These are phyloP conservation scores for Diplodia mutila DNA, from an alignment of 2,329 filamentous ascomycete genomes.

Conservation along the genomic window DNA sequence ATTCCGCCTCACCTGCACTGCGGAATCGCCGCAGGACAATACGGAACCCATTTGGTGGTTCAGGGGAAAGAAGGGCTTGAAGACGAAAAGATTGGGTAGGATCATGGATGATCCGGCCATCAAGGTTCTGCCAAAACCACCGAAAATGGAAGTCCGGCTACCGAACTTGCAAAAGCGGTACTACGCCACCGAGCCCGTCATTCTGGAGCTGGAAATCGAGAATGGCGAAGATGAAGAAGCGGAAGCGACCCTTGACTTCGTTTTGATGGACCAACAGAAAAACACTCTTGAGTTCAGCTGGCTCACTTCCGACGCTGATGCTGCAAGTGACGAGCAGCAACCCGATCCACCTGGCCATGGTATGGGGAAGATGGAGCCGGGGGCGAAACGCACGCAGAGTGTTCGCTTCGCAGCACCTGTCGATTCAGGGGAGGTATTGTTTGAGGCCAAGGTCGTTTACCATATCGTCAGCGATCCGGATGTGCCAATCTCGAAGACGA, in stretches of 20 bases:
- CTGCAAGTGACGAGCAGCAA: slow-evolving; percentile 30
- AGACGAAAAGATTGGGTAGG: slow-evolving; percentile 37
- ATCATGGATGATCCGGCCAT: slow-evolving; percentile 55
- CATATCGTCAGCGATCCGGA: slow-evolving; percentile 77
- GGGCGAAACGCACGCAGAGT: slow-evolving; percentile 38
- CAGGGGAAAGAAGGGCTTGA: slow-evolving; percentile 33
- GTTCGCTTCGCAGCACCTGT: slow-evolving; percentile 47
- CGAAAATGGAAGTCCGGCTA: slow-evolving; percentile 80
- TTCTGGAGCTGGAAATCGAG: slow-evolving; percentile 68
- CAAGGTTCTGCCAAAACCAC: slow-evolving; percentile 82
- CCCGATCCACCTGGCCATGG: slow-evolving; percentile 43
- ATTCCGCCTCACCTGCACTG: slow-evolving; percentile 70
- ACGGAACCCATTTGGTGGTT: slow-evolving; percentile 41
- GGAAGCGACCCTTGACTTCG: slow-evolving; percentile 69
- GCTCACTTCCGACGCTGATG: slow-evolving; percentile 42
- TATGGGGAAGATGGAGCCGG: slow-evolving; percentile 41
- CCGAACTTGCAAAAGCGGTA: slow-evolving; percentile 69
- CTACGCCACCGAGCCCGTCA: slow-evolving; percentile 80
- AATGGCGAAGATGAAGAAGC: slow-evolving; percentile 86
- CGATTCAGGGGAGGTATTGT: slow-evolving; percentile 61
- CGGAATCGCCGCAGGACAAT: slow-evolving; percentile 48
- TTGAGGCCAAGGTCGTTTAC: slow-evolving; percentile 77
- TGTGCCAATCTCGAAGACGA: slow-evolving; percentile 76
- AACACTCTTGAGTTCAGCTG: slow-evolving; percentile 52
- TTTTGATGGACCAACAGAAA: slow-evolving; percentile 63